These are phyloP conservation scores for Coniochaeta sp. DNA, from an alignment of 2,329 filamentous ascomycete species.

Conservation along the genomic window DNA sequence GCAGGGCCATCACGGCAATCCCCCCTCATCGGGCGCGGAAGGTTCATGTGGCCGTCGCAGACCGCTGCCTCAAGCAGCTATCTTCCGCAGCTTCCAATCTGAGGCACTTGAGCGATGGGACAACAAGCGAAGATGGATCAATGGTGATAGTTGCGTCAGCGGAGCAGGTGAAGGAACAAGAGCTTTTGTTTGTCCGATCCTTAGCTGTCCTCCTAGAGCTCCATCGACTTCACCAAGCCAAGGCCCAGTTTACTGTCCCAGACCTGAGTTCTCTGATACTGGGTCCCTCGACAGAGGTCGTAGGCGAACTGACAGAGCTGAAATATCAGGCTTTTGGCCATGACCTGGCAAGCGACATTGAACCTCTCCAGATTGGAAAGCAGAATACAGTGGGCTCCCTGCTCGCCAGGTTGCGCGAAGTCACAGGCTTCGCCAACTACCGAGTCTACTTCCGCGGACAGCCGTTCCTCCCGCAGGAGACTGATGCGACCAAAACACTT, in stretches of 20 bases:
- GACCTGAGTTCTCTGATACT: constrained; percentile 48
- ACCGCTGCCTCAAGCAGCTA: constrained; percentile 66
- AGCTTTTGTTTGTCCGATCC: constrained; percentile 61
- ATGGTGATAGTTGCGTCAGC: constrained; percentile 45
- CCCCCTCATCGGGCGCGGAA: constrained; percentile 42
- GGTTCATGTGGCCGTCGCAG: constrained; percentile 63
- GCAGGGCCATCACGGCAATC: constrained; percentile 40
- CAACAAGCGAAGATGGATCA: constrained; percentile 31
- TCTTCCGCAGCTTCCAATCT: constrained; percentile 54
- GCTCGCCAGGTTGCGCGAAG: constrained; percentile 56
- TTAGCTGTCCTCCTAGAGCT: constrained; percentile 63
- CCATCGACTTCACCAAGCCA: constrained; percentile 56
- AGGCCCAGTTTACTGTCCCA: constrained; percentile 52
- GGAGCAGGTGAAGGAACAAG: constrained; percentile 43
- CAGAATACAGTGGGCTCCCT: constrained; percentile 66
- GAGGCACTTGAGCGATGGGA: constrained; percentile 37
- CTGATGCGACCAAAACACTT: constrained; percentile 54
- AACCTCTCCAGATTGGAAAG: constrained; percentile 57
- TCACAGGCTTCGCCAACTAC: constrained; percentile 71
- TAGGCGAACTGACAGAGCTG: constrained; percentile 59
- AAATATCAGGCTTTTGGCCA: constrained; percentile 70
- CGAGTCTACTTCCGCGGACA: constrained; percentile 64
- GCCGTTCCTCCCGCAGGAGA: constrained; percentile 54
- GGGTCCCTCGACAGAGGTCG: constrained; percentile 41
- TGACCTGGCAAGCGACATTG: constrained; percentile 50